These are phyloP conservation scores for Fraxinus xanthoxyloides DNA, from an alignment of 305 asterid species.

Conservation along the genomic window DNA sequence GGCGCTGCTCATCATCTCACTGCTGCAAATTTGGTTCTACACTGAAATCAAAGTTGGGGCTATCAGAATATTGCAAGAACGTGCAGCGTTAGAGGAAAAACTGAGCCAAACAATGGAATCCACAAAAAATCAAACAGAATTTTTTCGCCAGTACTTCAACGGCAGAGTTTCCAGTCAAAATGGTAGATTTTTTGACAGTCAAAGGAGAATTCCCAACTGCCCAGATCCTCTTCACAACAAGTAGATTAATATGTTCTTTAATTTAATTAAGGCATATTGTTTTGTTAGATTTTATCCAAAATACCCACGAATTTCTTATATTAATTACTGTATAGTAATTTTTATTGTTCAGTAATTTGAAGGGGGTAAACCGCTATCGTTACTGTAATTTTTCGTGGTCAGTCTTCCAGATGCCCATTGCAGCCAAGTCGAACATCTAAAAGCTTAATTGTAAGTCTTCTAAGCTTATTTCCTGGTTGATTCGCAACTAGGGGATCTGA, in stretches of 20 bases:
- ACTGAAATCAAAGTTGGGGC: slow-evolving; percentile 42
- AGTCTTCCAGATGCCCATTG: not conserved
- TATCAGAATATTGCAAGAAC: slow-evolving; percentile 44
- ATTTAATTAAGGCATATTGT: not conserved
- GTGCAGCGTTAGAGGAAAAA: slow-evolving; percentile 21
- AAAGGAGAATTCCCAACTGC: slow-evolving; percentile 83
- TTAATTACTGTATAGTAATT: not conserved
- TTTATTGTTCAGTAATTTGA: slow-evolving; percentile 3
- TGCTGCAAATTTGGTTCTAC: slow-evolving; percentile 30
- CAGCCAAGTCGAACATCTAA: not conserved
- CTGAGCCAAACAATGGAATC: slow-evolving; percentile 7
- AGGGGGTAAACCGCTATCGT: slow-evolving; percentile 36
- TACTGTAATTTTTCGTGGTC: not conserved
- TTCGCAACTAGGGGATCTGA: not conserved
- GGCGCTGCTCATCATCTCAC: slow-evolving; percentile 37
- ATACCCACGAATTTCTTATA: slow-evolving; percentile 79
- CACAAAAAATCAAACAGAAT: slow-evolving; percentile 39
- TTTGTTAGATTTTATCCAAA: slow-evolving; percentile 45
- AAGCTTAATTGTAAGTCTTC: not conserved
- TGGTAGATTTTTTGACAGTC: slow-evolving; percentile 45
- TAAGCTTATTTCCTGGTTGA: not conserved
- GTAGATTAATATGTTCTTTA: slow-evolving; percentile 7
- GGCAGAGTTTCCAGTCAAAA: slow-evolving; percentile 33
- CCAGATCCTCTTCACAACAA: slow-evolving; percentile 97
- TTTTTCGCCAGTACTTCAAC: slow-evolving; percentile 50